A percentile compares a stretch with the other conserved stretches of the same genome.
phyloP scores from a whole-genome alignment of 1,139 yeast species.

The Sugiyamaella neomexicana region DNA sequence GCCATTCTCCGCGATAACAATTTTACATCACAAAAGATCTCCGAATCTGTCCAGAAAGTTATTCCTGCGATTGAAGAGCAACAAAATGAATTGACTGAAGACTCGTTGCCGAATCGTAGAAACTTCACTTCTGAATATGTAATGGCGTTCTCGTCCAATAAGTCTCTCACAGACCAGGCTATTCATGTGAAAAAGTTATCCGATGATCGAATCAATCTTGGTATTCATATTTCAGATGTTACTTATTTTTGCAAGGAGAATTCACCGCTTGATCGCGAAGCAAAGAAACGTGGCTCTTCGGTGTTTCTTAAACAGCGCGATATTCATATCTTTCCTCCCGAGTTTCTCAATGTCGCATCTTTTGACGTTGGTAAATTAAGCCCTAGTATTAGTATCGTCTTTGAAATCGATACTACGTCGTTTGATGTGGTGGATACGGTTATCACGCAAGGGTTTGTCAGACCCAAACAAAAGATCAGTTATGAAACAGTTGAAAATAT shows the following conservation, averaged over 20 bases:
- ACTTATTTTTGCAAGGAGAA: slow-evolving; percentile 70
- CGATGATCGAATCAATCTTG: slow-evolving; percentile 63
- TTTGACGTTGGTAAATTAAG: slow-evolving; percentile 61
- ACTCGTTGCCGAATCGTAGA: slow-evolving; percentile 46
- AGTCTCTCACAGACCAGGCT: slow-evolving; percentile 60
- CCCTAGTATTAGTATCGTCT: slow-evolving; percentile 76
- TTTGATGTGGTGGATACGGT: slow-evolving; percentile 75
- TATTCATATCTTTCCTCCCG: slow-evolving; percentile 66
- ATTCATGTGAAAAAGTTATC: slow-evolving; percentile 66
- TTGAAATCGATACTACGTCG: slow-evolving; percentile 69
- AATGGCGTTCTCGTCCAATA: slow-evolving; percentile 65
- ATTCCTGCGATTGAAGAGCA: slow-evolving; percentile 26
- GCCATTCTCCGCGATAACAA: slow-evolving; percentile 91
- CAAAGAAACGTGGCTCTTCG: slow-evolving; percentile 86
- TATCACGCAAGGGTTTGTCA: slow-evolving; percentile 71
- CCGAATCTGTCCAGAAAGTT: slow-evolving; percentile 47
- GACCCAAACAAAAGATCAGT: slow-evolving; percentile 45
- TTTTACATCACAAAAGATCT: slow-evolving; percentile 83
- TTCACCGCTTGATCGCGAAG: slow-evolving; percentile 79
- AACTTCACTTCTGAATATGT: slow-evolving; percentile 64
- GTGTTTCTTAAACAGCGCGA: slow-evolving; percentile 85
- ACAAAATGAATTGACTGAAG: slow-evolving; percentile 38
- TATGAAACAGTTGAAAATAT: slow-evolving; percentile 32
- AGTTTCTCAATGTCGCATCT: slow-evolving; percentile 59
- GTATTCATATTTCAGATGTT: slow-evolving; percentile 81